These are phyloP conservation scores for Suhomyces guaymorum DNA, from an alignment of 1,139 yeast species.

Conservation along the genomic window DNA sequence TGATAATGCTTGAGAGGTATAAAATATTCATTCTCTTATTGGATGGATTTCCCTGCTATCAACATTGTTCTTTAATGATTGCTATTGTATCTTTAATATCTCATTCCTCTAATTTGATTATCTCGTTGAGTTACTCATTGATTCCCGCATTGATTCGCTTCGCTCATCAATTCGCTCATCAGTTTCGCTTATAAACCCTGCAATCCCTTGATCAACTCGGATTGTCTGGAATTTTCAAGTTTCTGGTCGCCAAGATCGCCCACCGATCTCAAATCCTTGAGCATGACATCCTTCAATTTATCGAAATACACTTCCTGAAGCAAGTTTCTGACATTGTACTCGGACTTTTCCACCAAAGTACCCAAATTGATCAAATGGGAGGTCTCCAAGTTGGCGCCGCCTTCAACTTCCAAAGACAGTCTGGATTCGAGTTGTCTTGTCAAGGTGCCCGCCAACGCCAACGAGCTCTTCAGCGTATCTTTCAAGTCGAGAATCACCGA, in stretches of 20 bases:
- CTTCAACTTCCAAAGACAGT: constrained; percentile 41
- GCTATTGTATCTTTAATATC: no score
- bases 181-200: constrained; percentile 20
- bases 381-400: constrained; percentile 45
- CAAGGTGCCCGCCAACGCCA: constrained; percentile 77
- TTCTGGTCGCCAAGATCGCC: constrained; percentile 42
- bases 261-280: constrained; percentile 63
- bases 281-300: constrained; percentile 81
- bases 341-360: constrained; percentile 81
- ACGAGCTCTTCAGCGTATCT: constrained; percentile 26
- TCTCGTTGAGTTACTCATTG: no score
- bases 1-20: no score
- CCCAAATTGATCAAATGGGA: constrained; percentile 87
- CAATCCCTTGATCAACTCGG: constrained; percentile 53
- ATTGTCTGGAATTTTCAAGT: constrained; percentile 45
- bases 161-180: neutral
- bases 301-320: constrained; percentile 95
- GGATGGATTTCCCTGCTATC: no score
- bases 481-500: constrained; percentile 79
- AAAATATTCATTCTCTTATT: no score
- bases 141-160: no score
- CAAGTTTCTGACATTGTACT: constrained; percentile 80
- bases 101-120: no score
- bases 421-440: constrained; percentile 73
- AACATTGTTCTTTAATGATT: no score